phyloP scores from a whole-genome alignment of 768 basidiomycete genomes.

The Suillus luteus region DNA sequence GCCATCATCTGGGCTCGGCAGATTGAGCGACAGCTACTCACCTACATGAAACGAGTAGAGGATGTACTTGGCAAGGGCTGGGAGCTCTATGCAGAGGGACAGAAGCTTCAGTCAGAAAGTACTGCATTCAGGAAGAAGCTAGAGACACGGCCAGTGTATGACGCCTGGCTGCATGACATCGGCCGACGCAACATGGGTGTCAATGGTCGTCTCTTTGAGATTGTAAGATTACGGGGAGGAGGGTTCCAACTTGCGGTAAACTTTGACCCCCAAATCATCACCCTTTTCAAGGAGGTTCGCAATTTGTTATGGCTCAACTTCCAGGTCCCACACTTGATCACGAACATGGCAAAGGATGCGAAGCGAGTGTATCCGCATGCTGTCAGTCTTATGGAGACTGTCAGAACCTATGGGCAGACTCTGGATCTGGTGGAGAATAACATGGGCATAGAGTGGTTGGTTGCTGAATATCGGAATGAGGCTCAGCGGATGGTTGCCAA shows the following conservation, averaged over 20 bases:
- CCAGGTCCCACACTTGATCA: constrained; percentile 91
- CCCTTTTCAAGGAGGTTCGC: constrained; percentile 96
- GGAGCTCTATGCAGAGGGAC: constrained; percentile 99
- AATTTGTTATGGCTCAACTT: constrained; percentile 96
- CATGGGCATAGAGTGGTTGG: constrained; percentile 89
- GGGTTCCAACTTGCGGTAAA: constrained; percentile 91
- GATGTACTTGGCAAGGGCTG: constrained; percentile 98
- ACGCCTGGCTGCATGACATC: constrained; percentile 97
- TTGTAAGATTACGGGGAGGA: constrained; percentile 72
- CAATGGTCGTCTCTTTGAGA: constrained; percentile 90
- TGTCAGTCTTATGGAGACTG: constrained; percentile 97
- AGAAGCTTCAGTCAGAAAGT: constrained; percentile 92
- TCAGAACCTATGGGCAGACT: constrained; percentile 96
- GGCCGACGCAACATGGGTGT: constrained; percentile 91
- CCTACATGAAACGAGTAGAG: constrained; percentile 99
- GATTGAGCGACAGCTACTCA: constrained; percentile 92
- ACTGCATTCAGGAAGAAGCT: constrained; percentile 94
- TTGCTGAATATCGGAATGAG: constrained; percentile 93
- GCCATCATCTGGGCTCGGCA: constrained; percentile 99
- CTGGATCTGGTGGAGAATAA: constrained; percentile 89
- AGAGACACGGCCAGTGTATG: constrained; percentile 90
- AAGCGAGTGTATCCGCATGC: constrained; percentile 98
- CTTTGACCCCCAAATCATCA: constrained; percentile 98
- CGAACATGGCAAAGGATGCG: constrained; percentile 98
- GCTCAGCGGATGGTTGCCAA: constrained; percentile 90